Evolutionary conservation across 768 basidiomycete species (phyloP).

Genomic region (Clavulina sp.): DNA sequence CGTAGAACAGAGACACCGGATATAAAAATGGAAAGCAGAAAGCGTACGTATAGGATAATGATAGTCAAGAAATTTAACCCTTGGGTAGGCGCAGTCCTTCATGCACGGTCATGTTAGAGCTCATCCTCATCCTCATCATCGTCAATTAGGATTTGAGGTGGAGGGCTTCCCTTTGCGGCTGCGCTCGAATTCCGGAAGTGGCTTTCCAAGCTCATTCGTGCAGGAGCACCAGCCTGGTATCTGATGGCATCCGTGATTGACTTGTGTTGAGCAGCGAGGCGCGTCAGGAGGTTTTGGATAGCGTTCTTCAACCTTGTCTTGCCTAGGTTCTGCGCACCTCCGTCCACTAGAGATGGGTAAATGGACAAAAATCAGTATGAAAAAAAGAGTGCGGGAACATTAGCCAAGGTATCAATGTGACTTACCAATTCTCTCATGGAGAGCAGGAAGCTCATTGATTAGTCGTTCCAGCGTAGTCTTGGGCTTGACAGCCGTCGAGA

Average conservation of each 20-base stretch:
- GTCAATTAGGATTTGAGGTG: too few relatives aligned
- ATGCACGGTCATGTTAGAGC: too few relatives aligned
- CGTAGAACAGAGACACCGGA: too few relatives aligned
- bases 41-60: too few relatives aligned
- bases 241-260: not conserved
- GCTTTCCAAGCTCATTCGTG: not conserved
- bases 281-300: conserved; percentile 5
- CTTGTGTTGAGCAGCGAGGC: conserved; percentile 2
- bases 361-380: not conserved
- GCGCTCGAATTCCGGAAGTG: too few relatives aligned
- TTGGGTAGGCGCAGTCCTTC: too few relatives aligned
- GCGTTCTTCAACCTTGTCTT: conserved; percentile 9
- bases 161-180: too few relatives aligned
- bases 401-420: too few relatives aligned
- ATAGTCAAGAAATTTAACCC: too few relatives aligned
- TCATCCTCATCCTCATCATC: too few relatives aligned
- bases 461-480: not conserved
- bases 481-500: not conserved
- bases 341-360: conserved; percentile 4
- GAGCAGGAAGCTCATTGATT: not conserved
- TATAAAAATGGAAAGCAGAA: too few relatives aligned
- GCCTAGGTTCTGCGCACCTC: conserved; percentile 8
- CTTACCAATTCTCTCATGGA: conserved; percentile 1
- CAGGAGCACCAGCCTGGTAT: not conserved
- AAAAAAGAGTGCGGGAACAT: not conserved